Percentiles rank a stretch among this genome's conserved stretches.
Evolutionary conservation across 2,329 filamentous ascomycete species (phyloP).

Genomic region (Tolypocladium ovalisporum): DNA sequence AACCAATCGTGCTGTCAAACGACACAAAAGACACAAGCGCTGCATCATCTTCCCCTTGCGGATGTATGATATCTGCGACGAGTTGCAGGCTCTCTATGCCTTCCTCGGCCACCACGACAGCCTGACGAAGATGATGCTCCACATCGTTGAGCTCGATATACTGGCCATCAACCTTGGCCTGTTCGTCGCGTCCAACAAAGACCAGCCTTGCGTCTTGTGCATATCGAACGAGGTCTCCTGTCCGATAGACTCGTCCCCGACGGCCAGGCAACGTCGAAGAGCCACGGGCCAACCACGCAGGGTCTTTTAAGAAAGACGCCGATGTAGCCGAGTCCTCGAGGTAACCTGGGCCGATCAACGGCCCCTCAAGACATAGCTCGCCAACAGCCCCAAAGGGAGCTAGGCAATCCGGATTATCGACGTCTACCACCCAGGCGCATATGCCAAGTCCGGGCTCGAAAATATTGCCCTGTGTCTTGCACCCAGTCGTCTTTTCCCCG

Average conservation of each 20-base stretch:
- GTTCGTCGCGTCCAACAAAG: constrained; percentile 37
- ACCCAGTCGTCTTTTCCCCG: neutral
- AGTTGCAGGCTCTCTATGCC: neutral
- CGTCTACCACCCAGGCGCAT: constrained; percentile 8
- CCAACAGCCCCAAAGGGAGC: constrained; percentile 8
- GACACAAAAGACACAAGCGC: constrained; percentile 6
- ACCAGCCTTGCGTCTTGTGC: constrained; percentile 19
- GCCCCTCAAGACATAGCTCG: constrained; percentile 11
- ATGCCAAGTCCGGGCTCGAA: neutral
- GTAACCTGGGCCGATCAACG: constrained; percentile 10
- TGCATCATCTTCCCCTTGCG: neutral
- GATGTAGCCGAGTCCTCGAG: constrained; percentile 5
- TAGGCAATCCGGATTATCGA: constrained; percentile 5
- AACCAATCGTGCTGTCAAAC: neutral
- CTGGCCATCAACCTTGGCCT: constrained; percentile 45
- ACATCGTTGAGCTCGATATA: constrained; percentile 30
- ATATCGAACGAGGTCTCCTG: constrained; percentile 34
- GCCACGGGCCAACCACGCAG: constrained; percentile 3
- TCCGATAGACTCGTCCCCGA: constrained; percentile 26
- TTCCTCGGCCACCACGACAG: neutral
- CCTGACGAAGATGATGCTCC: constrained; percentile 5
- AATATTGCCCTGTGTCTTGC: neutral
- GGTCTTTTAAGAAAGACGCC: constrained; percentile 11
- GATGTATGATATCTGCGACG: constrained; percentile 4
- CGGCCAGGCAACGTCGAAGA: constrained; percentile 1